Conservation (phyloP, 805 yeast genomes). For the Saccharomycopsis capsularis region DNA sequence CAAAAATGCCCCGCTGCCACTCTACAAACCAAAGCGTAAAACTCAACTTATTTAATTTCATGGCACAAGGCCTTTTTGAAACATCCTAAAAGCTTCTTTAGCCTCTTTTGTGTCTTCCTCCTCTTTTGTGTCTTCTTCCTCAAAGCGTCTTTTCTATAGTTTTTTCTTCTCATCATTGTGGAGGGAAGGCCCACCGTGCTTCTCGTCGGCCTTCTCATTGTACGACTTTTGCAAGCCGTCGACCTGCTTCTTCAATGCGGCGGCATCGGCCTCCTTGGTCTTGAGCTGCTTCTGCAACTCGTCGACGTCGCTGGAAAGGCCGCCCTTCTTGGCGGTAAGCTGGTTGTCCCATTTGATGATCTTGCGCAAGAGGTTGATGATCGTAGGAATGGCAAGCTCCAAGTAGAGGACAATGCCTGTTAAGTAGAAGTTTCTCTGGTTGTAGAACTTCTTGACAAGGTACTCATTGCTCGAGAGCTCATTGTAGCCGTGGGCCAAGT, state of each 20-base stretch:
- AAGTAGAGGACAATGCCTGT: conserved; percentile 57
- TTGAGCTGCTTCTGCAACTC: conserved; percentile 27
- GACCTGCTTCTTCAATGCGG: conserved; percentile 44
- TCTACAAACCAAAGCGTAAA: too few species aligned
- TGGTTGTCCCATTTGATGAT: conserved; percentile 42
- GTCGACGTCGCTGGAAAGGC: conserved; percentile 21
- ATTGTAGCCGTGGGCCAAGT: conserved; percentile 16
- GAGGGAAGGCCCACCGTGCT: too few species aligned
- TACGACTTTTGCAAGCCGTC: conserved; percentile 43
- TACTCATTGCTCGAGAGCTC: conserved; percentile 39
- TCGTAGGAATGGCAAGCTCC: conserved; percentile 47
- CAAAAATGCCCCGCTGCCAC: too few species aligned
- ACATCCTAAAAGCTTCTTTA: too few species aligned
- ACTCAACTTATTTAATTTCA: too few species aligned
- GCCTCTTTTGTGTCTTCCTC: too few species aligned
- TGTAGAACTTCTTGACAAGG: conserved; percentile 52
- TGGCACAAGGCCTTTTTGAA: too few species aligned
- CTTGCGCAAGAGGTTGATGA: conserved; percentile 44
- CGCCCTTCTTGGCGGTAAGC: conserved; percentile 22
- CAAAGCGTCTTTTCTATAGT: too few species aligned
- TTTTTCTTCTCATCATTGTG: too few species aligned
- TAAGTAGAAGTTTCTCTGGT: conserved; percentile 56
- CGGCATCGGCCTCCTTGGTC: conserved; percentile 38
- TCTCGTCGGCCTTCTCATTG: conserved; percentile 34
- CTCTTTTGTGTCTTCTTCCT: too few species aligned